A percentile compares a stretch with the other conserved stretches of the same genome.
Evolutionary conservation across 495 filamentous ascomycete genomes (phyloP).

Genomic region (Penicillium cinerascens): DNA sequence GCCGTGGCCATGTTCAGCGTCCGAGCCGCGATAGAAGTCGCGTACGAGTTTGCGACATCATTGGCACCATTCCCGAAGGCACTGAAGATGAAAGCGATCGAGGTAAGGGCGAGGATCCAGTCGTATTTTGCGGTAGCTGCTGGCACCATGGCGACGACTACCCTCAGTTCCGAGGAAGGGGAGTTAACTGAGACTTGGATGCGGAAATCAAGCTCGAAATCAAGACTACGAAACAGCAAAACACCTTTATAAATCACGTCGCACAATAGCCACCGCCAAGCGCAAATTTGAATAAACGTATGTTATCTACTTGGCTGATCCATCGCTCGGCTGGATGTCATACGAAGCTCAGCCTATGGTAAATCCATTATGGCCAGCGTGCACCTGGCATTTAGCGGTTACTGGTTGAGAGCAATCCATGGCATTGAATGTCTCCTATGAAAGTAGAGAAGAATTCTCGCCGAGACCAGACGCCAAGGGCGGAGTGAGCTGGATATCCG

Average conservation of each 20-base stretch:
- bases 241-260: neutral
- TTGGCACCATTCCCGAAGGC: constrained; percentile 46
- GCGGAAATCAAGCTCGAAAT: neutral
- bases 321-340: neutral
- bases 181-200: neutral
- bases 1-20: constrained; percentile 39
- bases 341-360: neutral
- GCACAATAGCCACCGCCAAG: neutral
- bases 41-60: constrained; percentile 46
- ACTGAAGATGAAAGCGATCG: constrained; percentile 42
- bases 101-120: constrained; percentile 47
- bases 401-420: neutral
- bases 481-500: neutral
- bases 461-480: neutral
- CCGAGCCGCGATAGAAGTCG: constrained; percentile 37
- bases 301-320: neutral
- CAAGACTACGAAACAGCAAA: neutral
- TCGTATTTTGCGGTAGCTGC: constrained; percentile 38
- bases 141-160: constrained; percentile 19
- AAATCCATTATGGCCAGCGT: neutral
- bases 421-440: neutral
- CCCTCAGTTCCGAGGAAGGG: neutral
- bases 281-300: neutral
- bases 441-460: neutral
- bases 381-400: neutral